Evolutionary conservation across 2,329 filamentous ascomycete species (phyloP).

Genomic region (Fusarium hostae): DNA sequence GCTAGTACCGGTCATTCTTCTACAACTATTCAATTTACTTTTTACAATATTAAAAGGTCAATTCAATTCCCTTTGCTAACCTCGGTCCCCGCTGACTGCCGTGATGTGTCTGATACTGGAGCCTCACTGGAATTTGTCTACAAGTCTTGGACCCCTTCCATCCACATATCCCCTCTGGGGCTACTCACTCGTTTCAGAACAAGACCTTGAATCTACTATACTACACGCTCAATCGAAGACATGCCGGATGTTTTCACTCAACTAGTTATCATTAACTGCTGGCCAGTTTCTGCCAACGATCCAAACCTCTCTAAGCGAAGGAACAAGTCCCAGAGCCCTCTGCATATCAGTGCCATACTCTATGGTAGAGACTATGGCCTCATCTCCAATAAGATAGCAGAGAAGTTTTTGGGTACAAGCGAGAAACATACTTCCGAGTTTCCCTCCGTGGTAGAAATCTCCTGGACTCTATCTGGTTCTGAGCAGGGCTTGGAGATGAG

Average conservation of each 20-base stretch:
- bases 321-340: not conserved
- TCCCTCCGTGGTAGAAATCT: constrained; percentile 7
- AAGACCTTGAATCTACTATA: not conserved
- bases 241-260: constrained; percentile 13
- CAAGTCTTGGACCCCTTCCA: constrained; percentile 2
- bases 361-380: constrained; percentile 1
- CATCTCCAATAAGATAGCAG: constrained; percentile 9
- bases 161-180: not conserved
- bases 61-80: not conserved
- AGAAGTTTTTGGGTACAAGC: not conserved
- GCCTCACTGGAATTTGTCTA: not conserved
- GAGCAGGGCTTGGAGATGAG: constrained; percentile 10
- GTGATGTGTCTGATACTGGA: not conserved
- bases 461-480: not conserved
- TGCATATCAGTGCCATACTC: constrained; percentile 2
- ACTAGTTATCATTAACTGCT: constrained; percentile 6
- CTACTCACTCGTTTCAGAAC: not conserved
- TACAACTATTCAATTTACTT: not conserved
- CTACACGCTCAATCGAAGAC: constrained; percentile 1
- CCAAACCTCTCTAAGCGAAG: not conserved
- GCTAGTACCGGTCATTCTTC: not conserved
- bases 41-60: constrained; percentile 3
- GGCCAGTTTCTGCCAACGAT: not conserved
- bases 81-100: not conserved
- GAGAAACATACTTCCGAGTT: not conserved